Evolutionary conservation across 495 filamentous ascomycete genomes (phyloP).

Genomic region (Aspergillus egyptiacus): DNA sequence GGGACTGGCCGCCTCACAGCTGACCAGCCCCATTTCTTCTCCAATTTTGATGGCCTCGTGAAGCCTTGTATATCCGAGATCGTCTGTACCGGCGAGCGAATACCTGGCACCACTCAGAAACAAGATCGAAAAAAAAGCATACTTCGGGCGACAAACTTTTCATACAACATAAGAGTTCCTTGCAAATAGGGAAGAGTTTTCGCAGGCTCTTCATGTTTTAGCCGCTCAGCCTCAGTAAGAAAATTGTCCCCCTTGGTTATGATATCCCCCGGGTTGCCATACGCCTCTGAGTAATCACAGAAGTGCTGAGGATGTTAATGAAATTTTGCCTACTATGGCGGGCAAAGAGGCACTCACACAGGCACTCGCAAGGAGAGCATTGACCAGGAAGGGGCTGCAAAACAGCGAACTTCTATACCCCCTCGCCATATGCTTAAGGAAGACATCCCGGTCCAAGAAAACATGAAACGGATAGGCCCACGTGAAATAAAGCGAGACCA

Average conservation of each 20-base stretch:
- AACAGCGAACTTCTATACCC: slow-evolving; percentile 32
- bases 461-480: slow-evolving; percentile 50
- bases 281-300: slow-evolving; percentile 42
- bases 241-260: slow-evolving; percentile 40
- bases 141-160: slow-evolving; percentile 23
- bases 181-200: slow-evolving; percentile 36
- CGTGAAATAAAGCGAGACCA: slow-evolving; percentile 49
- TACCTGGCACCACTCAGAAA: slow-evolving; percentile 24
- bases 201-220: slow-evolving; percentile 20
- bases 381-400: slow-evolving; percentile 50
- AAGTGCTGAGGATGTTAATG: slow-evolving; percentile 28
- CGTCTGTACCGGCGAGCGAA: slow-evolving; percentile 38
- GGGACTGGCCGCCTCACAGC: no score
- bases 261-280: slow-evolving; percentile 37
- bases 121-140: neutral
- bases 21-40: slow-evolving; percentile 33
- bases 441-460: slow-evolving; percentile 43
- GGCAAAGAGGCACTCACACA: slow-evolving; percentile 29
- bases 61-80: slow-evolving; percentile 40
- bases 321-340: neutral
- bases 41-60: slow-evolving; percentile 38
- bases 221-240: slow-evolving; percentile 38
- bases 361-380: slow-evolving; percentile 47
- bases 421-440: slow-evolving; percentile 41
- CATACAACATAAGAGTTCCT: slow-evolving; percentile 38